These are phyloP conservation scores for Ailanthus altissimus DNA, from an alignment of 345 rosid genomes.

Conservation along the genomic window DNA sequence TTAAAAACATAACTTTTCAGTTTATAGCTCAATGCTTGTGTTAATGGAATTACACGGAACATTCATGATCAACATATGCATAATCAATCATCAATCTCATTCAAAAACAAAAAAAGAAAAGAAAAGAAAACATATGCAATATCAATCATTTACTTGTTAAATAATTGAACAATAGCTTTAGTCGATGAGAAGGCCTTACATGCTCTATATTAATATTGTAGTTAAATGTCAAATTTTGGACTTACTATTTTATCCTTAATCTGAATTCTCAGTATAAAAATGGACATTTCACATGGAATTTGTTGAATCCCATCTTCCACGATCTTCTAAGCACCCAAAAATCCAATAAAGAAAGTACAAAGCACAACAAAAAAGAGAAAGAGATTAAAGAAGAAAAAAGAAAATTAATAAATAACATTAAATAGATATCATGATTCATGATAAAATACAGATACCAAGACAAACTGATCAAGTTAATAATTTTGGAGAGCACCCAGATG, in stretches of 20 bases:
- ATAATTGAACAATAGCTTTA: too few relatives aligned
- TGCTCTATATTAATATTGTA: background rate
- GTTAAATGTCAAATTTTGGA: constrained; percentile 17
- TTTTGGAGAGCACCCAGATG: background rate
- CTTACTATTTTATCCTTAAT: background rate
- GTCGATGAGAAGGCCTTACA: background rate
- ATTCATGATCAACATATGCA: too few relatives aligned
- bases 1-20: too few relatives aligned
- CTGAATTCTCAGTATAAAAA: background rate
- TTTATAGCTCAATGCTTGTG: too few relatives aligned
- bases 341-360: constrained; percentile 25
- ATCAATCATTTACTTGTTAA: background rate
- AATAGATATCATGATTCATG: background rate
- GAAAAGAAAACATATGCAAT: background rate
- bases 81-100: too few relatives aligned
- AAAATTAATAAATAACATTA: background rate
- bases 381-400: background rate
- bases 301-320: constrained; percentile 29
- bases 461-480: background rate
- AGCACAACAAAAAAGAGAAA: background rate
- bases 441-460: constrained; percentile 11
- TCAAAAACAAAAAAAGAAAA: background rate
- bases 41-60: too few relatives aligned
- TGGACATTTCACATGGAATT: constrained; percentile 35
- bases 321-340: constrained; percentile 26